A percentile compares a stretch with the other conserved stretches of the same genome.
Evolutionary conservation across 2,329 filamentous ascomycete genomes (phyloP).

Genomic region (Diaporthe australafricana): DNA sequence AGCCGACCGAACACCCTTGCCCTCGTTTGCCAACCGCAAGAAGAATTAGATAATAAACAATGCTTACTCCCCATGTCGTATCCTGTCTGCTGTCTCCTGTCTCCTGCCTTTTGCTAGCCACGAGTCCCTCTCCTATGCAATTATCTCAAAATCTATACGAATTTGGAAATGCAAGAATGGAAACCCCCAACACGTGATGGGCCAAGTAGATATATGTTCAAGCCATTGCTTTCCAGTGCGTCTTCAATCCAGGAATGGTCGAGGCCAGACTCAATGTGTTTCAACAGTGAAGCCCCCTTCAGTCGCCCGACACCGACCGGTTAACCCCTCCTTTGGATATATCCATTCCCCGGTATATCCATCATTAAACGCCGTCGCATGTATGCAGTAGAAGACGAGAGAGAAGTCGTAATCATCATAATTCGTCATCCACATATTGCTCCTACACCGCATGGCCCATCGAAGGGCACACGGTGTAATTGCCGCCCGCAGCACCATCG

Average conservation of each 20-base stretch:
- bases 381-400: constrained; percentile 37
- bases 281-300: neutral
- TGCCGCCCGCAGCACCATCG: constrained; percentile 9
- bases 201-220: constrained; percentile 15
- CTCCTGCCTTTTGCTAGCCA: neutral
- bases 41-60: constrained; percentile 38
- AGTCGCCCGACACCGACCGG: neutral
- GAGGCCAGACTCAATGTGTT: neutral
- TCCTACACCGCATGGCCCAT: constrained; percentile 17
- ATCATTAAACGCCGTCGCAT: constrained; percentile 32
- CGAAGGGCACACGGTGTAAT: neutral
- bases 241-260: neutral
- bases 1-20: neutral
- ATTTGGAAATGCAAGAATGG: constrained; percentile 8
- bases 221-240: neutral
- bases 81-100: neutral
- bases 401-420: constrained; percentile 37
- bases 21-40: constrained; percentile 16
- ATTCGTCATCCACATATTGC: constrained; percentile 36
- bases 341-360: constrained; percentile 4
- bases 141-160: constrained; percentile 23
- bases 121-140: neutral
- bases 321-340: neutral
- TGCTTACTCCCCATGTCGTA: constrained; percentile 25
- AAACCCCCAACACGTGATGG: neutral